phyloP scores from a whole-genome alignment of 2,329 filamentous ascomycete genomes.

The Venturia effusa region DNA sequence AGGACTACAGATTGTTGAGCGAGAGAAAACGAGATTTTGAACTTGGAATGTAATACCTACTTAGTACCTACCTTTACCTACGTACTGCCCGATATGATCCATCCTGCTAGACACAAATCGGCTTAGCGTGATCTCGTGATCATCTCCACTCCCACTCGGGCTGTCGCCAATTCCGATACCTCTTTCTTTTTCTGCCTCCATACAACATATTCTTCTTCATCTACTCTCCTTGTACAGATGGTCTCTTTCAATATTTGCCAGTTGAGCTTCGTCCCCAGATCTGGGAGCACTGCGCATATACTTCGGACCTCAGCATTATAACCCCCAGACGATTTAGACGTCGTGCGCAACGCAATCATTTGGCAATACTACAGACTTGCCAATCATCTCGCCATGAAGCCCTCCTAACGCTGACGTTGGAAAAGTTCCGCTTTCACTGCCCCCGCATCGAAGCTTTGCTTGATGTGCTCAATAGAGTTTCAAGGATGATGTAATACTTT shows the following conservation, averaged over 20 bases:
- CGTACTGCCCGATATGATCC: too few relatives aligned
- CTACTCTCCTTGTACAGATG: too few relatives aligned
- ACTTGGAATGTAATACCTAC: too few relatives aligned
- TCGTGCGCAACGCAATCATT: not conserved
- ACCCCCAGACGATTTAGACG: not conserved
- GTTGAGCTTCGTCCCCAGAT: not conserved
- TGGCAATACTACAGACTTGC: not conserved
- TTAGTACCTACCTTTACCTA: too few relatives aligned
- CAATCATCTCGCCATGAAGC: not conserved
- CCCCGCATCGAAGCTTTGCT: not conserved
- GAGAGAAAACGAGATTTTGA: too few relatives aligned
- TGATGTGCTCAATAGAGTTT: not conserved
- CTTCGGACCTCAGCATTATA: not conserved
- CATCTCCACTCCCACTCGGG: too few relatives aligned
- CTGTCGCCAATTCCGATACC: too few relatives aligned
- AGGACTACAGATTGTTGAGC: too few relatives aligned
- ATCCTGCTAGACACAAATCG: too few relatives aligned
- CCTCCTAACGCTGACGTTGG: not conserved
- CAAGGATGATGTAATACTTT: not conserved
- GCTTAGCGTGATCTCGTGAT: too few relatives aligned
- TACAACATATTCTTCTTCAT: too few relatives aligned
- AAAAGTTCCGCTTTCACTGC: not conserved
- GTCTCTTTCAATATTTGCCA: not conserved
- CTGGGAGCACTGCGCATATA: not conserved
- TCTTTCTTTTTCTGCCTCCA: too few relatives aligned